Percentiles rank a stretch among this genome's conserved stretches.
These are phyloP conservation scores for Begonia loranthoides DNA, from an alignment of 306 rosid genomes.

Conservation along the genomic window DNA sequence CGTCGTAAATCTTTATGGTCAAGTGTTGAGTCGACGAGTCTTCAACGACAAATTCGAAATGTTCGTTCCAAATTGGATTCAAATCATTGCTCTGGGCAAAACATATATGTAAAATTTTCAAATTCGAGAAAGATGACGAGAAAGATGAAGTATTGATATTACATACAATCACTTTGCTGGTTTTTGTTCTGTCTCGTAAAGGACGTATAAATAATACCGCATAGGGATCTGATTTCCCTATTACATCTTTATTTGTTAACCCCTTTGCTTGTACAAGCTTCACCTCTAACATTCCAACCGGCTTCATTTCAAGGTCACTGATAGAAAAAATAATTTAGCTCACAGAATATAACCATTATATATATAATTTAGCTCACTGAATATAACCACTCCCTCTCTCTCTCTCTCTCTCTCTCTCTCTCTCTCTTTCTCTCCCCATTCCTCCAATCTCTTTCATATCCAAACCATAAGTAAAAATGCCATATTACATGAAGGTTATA, in stretches of 20 bases:
- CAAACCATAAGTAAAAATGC: background rate
- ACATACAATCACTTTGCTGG: conserved; percentile 82
- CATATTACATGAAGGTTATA: no score
- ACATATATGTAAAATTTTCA: conserved; percentile 9
- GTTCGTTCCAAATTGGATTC: conserved; percentile 96
- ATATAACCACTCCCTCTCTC: background rate
- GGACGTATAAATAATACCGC: conserved; percentile 71
- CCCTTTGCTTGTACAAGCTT: conserved; percentile 97
- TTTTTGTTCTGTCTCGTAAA: conserved; percentile 63
- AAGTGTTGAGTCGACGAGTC: conserved; percentile 80
- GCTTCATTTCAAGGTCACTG: conserved; percentile 92
- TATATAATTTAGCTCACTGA: background rate
- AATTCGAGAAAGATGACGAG: conserved; percentile 7
- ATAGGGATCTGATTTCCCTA: conserved; percentile 94
- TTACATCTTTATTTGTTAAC: conserved; percentile 78
- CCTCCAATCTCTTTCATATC: background rate
- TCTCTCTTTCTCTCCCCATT: background rate
- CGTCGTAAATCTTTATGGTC: conserved; percentile 57
- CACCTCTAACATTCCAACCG: conserved; percentile 84
- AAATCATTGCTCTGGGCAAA: conserved; percentile 71
- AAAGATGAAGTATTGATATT: conserved; percentile 1
- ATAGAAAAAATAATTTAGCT: conserved; percentile 11
- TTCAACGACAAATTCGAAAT: conserved; percentile 83
- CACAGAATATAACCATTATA: background rate
- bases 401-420: background rate